phyloP scores from a whole-genome alignment of 495 filamentous ascomycete species.

The Trichoderma virens region DNA sequence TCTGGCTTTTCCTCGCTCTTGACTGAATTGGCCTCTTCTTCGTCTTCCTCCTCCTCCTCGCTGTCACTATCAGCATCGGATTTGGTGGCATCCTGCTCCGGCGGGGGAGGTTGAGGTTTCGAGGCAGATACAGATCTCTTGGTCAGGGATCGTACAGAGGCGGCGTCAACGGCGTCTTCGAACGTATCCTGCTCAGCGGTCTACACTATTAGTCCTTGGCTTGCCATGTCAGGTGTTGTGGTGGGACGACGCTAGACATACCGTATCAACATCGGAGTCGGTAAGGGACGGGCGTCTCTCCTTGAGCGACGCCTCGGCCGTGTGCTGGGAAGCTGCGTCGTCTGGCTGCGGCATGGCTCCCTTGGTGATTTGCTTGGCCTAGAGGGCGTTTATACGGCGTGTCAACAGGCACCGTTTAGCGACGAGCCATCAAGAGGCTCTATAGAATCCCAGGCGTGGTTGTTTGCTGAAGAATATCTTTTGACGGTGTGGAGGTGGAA shows the following conservation, averaged over 20 bases:
- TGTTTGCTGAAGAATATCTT: not conserved
- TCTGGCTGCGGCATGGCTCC: not conserved
- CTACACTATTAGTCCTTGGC: not conserved
- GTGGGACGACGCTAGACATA: not conserved
- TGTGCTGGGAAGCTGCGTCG: slow-evolving; percentile 2
- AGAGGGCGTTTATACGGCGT: not conserved
- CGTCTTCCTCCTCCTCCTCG: slow-evolving; percentile 27
- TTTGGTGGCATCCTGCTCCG: slow-evolving; percentile 20
- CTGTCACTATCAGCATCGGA: slow-evolving; percentile 25
- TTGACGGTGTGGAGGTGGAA: not conserved
- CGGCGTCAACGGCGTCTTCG: slow-evolving; percentile 63
- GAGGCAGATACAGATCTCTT: slow-evolving; percentile 38
- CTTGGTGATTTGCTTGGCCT: not conserved
- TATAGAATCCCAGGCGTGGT: not conserved
- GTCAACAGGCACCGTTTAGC: slow-evolving; percentile 3
- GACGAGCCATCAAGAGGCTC: slow-evolving; percentile 4
- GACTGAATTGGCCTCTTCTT: slow-evolving; percentile 13
- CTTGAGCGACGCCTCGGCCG: not conserved
- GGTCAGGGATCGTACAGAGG: slow-evolving; percentile 40
- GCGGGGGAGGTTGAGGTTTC: slow-evolving; percentile 18
- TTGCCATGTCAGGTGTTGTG: not conserved
- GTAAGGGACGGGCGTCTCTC: slow-evolving; percentile 3
- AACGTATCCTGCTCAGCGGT: slow-evolving; percentile 57
- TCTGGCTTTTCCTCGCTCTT: slow-evolving; percentile 19
- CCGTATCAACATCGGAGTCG: slow-evolving; percentile 6